Base-by-base conservation (phyloP, 75 land plant species). In the Pinus tabuliformis region DNA sequence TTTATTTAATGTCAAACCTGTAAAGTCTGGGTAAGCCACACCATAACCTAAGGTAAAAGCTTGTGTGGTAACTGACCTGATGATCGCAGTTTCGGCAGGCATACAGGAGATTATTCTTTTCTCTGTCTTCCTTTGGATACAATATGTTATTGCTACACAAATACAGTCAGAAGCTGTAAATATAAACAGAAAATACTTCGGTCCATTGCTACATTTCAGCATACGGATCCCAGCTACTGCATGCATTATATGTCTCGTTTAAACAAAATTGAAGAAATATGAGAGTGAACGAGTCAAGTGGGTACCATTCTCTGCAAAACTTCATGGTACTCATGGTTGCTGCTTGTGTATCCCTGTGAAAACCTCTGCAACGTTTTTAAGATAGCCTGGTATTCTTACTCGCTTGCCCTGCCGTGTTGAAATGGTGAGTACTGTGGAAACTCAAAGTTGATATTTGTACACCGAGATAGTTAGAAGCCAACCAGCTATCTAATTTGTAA, bases 81-180 rank as follows among this genome's bases (percentile, higher is more conserved):
- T 95, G 98, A 60, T 95, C 98, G 73, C 98, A 95, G 78, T 95
- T 95, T 59, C 98, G 86, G 72, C 98, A 94, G 12, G 92, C 97
- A 74, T 86, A 94, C 72, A 94, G 92, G 56, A 94, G 84, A 9
- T 89, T 72, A 82, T 90, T 91, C 77, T 91, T 81, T n/a, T 95
- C 92, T 72, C 77, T 85, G 80, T 94, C 97, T 73, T 94, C 97
- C 76, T 83, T 86, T 2, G 98, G 98, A 78, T 95, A 95, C 80
- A 95, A 73, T 58, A 95, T 95, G 76, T 95, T 95, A 81, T 95
- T 95, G 79, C 97, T 94, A 84, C 86, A 58, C 12, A 20, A 6
- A 49, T 57, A 33, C 20, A 74, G 26, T 62, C 42, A 62, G 18
- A 26, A n/a, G 4, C 1, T 71, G 15, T 18, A 76, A 62, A 20